Base-by-base conservation (phyloP, 441 rosid genomes). In the Flueggea neowawraea region DNA sequence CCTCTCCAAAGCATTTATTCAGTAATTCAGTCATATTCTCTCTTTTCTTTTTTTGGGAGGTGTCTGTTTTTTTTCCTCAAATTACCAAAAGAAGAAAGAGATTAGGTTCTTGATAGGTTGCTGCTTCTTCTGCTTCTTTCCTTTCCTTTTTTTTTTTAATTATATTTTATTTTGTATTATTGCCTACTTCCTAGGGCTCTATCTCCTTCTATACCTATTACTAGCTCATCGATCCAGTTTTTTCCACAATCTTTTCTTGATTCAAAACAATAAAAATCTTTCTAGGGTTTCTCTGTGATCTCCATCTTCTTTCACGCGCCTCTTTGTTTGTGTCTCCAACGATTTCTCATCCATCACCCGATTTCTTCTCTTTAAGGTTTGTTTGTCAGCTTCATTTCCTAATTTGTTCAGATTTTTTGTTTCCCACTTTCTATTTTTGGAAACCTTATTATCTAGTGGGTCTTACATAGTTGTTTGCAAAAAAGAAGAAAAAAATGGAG, bases 81-180 rank as follows among this genome's bases (percentile, higher is more conserved):
- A 64, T 81, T 83, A 62, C 96, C 80, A 82, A 86, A 83, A 80
- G 71, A 78, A 82, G 94, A 84, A 88, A 75, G 77, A 66, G 81
- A 72, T 78, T 58, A 63, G 74, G 73, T 81, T 74, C 78, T 72
- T 61, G 56, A 8, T 36, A 31, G 41, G 15, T 55, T 31, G 16
- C 45, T 49, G 33, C 47, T 8, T n/a, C n/a, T n/a, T n/a, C n/a
- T n/a, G n/a, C n/a, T n/a, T 77, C 45, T 33, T 50, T 9, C 17
- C 43, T 59, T 49, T 32, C 15, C 63, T 31, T 16, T 41, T 22
- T 49, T 12, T 66, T 41, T 59, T n/a, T n/a, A 17, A 5, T 7
- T 15, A 12, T 43, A 50, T 54, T 31, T 5, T 22, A 22, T 22
- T n/a, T 22, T 22, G 28, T 22, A 22, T 22, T 22, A 22, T 22